These are phyloP conservation scores for Myxozyma monticola DNA, from an alignment of 805 yeast species.

Conservation along the genomic window DNA sequence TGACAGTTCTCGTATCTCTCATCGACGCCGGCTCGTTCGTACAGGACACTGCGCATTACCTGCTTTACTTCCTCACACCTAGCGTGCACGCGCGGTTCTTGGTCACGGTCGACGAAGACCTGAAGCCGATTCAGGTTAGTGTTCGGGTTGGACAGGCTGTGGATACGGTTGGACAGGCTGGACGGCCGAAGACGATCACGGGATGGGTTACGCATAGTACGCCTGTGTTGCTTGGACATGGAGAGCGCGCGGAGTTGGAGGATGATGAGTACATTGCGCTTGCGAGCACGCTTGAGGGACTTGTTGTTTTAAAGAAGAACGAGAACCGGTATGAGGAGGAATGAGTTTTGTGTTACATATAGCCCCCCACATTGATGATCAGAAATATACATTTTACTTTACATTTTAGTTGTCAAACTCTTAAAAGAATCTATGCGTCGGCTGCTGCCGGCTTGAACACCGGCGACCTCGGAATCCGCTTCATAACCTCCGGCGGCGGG, in stretches of 20 bases:
- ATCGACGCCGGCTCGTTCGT: conserved; percentile 84
- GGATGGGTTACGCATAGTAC: conserved; percentile 99
- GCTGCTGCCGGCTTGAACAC: conserved; percentile 47
- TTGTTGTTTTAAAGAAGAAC: conserved; percentile 87
- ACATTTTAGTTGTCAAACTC: not conserved
- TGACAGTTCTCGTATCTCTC: conserved; percentile 80
- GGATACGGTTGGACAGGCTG: conserved; percentile 98
- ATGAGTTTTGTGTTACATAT: conserved; percentile 2
- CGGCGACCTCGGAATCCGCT: conserved; percentile 66
- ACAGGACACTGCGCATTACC: conserved; percentile 66
- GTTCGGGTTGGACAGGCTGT: conserved; percentile 99
- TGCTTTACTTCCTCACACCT: conserved; percentile 81
- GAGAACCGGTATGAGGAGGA: conserved; percentile 20
- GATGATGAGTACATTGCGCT: conserved; percentile 87
- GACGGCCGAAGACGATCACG: conserved; percentile 96
- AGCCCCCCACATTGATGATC: too few relatives aligned
- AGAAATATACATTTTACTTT: not conserved
- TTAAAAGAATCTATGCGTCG: not conserved
- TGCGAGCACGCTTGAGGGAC: conserved; percentile 82
- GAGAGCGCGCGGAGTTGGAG: conserved; percentile 96
- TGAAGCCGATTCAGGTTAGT: conserved; percentile 89
- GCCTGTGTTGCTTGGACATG: conserved; percentile 88
- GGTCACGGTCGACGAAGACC: conserved; percentile 85
- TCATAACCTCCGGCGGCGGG: conserved; percentile 64
- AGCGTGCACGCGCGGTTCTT: conserved; percentile 92